Evolutionary conservation across 1,284 basidiomycete species (phyloP), one percentile per base, ranked within the genome.

Genomic region (Puccinia hordei): DNA sequence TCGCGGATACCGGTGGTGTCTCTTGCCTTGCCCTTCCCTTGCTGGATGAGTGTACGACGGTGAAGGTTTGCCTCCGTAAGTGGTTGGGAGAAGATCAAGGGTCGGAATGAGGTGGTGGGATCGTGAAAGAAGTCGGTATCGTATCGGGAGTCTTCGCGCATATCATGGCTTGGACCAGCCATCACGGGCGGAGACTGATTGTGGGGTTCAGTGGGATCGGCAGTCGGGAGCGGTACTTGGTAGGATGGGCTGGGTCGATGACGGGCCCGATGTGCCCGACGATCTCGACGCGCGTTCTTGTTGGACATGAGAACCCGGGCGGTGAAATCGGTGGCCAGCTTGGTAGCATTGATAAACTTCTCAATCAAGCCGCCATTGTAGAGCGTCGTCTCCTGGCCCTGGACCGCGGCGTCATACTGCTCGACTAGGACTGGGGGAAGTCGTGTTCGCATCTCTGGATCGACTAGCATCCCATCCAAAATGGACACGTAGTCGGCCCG

Each of bases 331-430:
- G 72, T 61, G n/a, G 72, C 72, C 19, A 38, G 55, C 27, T 74
- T 61, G 33, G 72, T 74, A 33, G 72, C 72, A 46, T 59, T n/a
- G 53, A 74, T 44, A 8, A 74, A 59, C 38, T 46, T 74, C 15
- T 74, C 72, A 19, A 74, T 61, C n/a, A 74, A 46, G 55, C 35
- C 55, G 24, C 57, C 57, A 33, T 74, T 63, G 35, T 30, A 74
- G n/a, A 74, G 38, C 33, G 41, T 46, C 24, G 33, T 44, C 15
- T 19, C 30, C 59, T 57, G 9, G 12, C 55, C 72, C 13, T 41
- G 38, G 51, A 27, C 41, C 13, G 72, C 72, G 24, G n/a, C 30
- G 17, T 74, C 55, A 41, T 74, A 74, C 12, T 49, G 72, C 55
- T 74, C 55, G n/a, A 74, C n/a, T 27, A 74, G n/a, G 17, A 33